Conservation (phyloP, 2,329 filamentous ascomycete genomes). For the Amauroascus niger region DNA sequence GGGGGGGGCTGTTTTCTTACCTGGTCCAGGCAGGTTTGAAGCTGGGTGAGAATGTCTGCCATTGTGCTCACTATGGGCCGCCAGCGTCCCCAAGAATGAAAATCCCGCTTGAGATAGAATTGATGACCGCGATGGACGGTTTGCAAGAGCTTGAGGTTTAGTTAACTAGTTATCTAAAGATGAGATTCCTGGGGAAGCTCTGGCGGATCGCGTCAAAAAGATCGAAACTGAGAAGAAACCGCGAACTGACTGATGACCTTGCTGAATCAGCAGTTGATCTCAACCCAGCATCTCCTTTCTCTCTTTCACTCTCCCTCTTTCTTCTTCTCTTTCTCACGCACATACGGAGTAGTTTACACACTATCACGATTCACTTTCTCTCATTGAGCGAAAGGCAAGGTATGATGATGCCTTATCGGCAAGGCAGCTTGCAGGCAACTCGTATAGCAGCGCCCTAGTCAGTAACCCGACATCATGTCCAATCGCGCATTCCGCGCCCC, state of each 20-base stretch:
- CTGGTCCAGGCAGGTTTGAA: conserved; percentile 44
- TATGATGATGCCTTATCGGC: not conserved
- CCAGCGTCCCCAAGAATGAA: not conserved
- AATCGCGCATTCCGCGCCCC: conserved; percentile 1
- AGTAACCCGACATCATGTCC: not conserved
- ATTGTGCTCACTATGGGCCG: conserved; percentile 16
- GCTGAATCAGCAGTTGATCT: too few relatives aligned
- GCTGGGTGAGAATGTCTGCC: conserved; percentile 42
- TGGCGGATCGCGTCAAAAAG: too few relatives aligned
- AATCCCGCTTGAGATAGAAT: not conserved
- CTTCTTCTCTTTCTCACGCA: too few relatives aligned
- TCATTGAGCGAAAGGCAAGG: not conserved
- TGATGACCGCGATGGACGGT: not conserved
- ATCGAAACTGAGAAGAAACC: too few relatives aligned
- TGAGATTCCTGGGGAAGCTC: too few relatives aligned
- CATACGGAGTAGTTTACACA: too few relatives aligned
- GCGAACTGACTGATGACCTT: too few relatives aligned
- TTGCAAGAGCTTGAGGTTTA: not conserved
- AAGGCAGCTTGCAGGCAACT: not conserved
- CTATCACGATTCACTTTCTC: too few relatives aligned
- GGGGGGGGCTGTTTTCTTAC: conserved; percentile 22
- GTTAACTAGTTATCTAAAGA: too few relatives aligned
- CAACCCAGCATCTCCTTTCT: too few relatives aligned
- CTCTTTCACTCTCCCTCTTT: too few relatives aligned
- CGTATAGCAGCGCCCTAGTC: not conserved